phyloP scores from a whole-genome alignment of 1,139 yeast species.

The Geotrichum macrosporum region DNA sequence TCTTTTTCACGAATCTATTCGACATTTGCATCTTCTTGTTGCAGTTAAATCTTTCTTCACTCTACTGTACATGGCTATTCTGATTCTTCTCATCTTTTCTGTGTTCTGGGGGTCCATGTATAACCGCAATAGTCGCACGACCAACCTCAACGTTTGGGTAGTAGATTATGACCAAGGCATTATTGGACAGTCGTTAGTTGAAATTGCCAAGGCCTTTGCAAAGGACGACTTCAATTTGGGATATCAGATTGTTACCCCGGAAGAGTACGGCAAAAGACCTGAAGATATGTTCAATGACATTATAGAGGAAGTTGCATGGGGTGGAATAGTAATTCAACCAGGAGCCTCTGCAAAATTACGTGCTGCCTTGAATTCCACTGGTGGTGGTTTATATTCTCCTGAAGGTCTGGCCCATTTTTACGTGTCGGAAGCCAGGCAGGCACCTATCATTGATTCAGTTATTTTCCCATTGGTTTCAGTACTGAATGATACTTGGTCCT shows the following conservation, averaged over 20 bases:
- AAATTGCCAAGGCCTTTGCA: constrained; percentile 57
- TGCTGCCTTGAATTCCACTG: constrained; percentile 14
- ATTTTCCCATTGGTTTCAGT: constrained; percentile 22
- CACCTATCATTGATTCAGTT: background rate
- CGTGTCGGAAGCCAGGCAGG: constrained; percentile 14
- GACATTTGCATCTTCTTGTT: constrained; percentile 1
- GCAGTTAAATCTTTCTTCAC: background rate
- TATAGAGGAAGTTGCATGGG: constrained; percentile 26
- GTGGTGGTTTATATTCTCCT: background rate
- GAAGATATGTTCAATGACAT: constrained; percentile 16
- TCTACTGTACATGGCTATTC: constrained; percentile 12
- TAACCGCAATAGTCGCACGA: constrained; percentile 40
- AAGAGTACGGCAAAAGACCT: constrained; percentile 8
- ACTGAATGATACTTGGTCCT: constrained; percentile 21
- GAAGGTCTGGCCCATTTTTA: constrained; percentile 5
- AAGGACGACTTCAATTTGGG: constrained; percentile 8
- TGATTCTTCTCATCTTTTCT: constrained; percentile 40
- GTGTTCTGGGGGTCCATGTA: constrained; percentile 61
- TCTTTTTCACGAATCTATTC: constrained; percentile 8
- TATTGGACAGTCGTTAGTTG: constrained; percentile 46
- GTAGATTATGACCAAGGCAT: constrained; percentile 44
- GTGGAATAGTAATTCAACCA: constrained; percentile 23
- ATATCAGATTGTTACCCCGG: constrained; percentile 15
- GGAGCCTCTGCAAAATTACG: constrained; percentile 26
- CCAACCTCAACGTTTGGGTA: constrained; percentile 46